Evolutionary conservation across 306 rosid species (phyloP), one percentile per base, ranked within the genome.

Genomic region (Vigna reflexopilosa): DNA sequence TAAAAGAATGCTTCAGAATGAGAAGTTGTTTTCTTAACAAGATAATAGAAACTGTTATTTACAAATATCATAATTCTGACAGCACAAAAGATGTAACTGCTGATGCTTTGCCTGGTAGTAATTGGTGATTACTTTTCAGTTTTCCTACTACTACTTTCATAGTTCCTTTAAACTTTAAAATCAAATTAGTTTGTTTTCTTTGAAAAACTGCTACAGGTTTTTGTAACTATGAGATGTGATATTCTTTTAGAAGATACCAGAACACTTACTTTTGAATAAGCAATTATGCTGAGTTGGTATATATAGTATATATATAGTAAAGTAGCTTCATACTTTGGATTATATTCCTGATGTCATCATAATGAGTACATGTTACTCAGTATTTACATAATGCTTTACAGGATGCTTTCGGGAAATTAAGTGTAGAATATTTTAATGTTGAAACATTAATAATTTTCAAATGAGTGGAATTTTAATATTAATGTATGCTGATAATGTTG

Each of bases 301-400:
- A 7, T 72, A 40, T 38, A 26, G 28, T 34, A 72, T 64, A 4
- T 62, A 7, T 72, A 40, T 38, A 26, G 28, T 34, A 72, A 34
- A 14, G 44, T 73, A 54, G 79, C 24, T 28, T n/a, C 50, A 22
- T 5, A 28, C 58, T 64, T 72, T 54, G 74, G 34, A 71, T 80
- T 32, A 40, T 55, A 62, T 62, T 82, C 19, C n/a, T 34, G 15
- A 67, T 81, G 65, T 32, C 72, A 59, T 20, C 77, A 59, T 14
- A 73, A 12, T 48, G 67, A 49, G 72, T 75, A 17, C 66, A 75
- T 67, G 9, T 68, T 44, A 57, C 15, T 40, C 72, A 49, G 36
- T 75, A 66, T 68, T 72, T 70, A 26, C 19, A 42, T 22, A 22
- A 22, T 22, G 22, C 22, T 22, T 22, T 70, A 26, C 19, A 42